Base-by-base conservation (phyloP, 163 green algal species). In the Scenedesmus sp. region DNA sequence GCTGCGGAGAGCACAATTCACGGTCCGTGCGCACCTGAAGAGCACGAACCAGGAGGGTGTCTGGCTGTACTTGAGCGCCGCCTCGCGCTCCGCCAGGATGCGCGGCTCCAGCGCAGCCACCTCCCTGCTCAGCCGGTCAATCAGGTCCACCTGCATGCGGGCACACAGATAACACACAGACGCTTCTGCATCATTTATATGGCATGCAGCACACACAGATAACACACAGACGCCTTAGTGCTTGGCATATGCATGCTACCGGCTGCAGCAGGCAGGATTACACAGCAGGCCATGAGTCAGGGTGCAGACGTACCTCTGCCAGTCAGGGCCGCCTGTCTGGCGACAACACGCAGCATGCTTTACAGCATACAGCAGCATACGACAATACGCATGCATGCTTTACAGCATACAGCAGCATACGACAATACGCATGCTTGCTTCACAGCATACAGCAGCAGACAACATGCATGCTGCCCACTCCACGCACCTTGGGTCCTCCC, bases 31-130 rank as follows among this genome's bases (percentile, higher is more conserved):
- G 3, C 67, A 90, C 86, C 86, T 88, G 84, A 93, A 93, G 15
- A 93, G 90, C 84, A 93, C 90, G 84, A 93, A 93, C 85, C 86
- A 91, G 66, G 64, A 87, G 56, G 86, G 91, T 8, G 86, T 90
- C 56, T 59, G 54, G 7, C n/a, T 62, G 57, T 91, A 91, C 74
- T 84, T 57, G 34, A 93, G 84, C 26, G 90, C 90, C 60, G 54
- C 54, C 10, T 82, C 90, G 1, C 90, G 67, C 74, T 90, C 90
- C 55, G 7, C 73, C 46, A 93, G 60, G 15, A 93, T 84, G 46
- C 20, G 10, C 6, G 18, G 60, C 84, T 93, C 85, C 76, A 93
- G 74, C 4, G 6, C 26, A 18, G 60, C 52, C 0, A 93, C 52
- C 74, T 93, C 90, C 13, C 7, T 15, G 1, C 26, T n/a, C 60